Conservation (phyloP, 495 filamentous ascomycete genomes). For the Ramalina peruviana region DNA sequence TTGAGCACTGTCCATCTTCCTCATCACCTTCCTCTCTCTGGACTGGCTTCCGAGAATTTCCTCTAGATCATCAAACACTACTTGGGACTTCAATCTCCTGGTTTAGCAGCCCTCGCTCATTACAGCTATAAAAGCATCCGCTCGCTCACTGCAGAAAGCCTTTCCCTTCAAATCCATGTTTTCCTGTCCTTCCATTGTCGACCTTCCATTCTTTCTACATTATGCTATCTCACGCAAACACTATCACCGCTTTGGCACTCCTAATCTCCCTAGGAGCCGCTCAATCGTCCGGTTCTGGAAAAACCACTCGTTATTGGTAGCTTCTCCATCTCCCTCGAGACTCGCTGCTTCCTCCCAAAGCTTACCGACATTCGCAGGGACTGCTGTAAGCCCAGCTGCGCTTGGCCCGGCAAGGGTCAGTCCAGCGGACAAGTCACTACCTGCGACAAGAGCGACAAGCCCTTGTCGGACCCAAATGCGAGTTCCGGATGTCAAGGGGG, state of each 20-base stretch:
- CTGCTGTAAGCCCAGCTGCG: conserved; percentile 56
- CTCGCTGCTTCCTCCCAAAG: neutral
- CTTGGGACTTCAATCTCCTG: too few relatives aligned
- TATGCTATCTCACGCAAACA: neutral
- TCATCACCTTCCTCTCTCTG: too few relatives aligned
- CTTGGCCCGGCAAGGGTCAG: conserved; percentile 33
- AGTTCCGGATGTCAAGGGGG: conserved; percentile 40
- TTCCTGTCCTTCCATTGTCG: too few relatives aligned
- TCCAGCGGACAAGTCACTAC: conserved; percentile 33
- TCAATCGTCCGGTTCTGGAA: conserved; percentile 25
- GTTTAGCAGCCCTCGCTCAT: too few relatives aligned
- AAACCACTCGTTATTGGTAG: conserved; percentile 45
- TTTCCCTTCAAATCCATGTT: too few relatives aligned
- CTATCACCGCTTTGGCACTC: neutral
- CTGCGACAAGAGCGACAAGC: conserved; percentile 43
- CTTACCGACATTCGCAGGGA: conserved; percentile 27
- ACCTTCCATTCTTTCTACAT: neutral
- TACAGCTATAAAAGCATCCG: too few relatives aligned
- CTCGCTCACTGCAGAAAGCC: too few relatives aligned
- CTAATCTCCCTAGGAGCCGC: neutral
- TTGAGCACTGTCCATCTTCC: too few relatives aligned
- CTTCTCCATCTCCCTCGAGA: neutral
- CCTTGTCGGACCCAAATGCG: conserved; percentile 22
- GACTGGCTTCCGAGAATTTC: too few relatives aligned
- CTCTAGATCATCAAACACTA: too few relatives aligned